Conservation (phyloP, 768 basidiomycete species). For the Rhodosporidiobolus sp. region DNA sequence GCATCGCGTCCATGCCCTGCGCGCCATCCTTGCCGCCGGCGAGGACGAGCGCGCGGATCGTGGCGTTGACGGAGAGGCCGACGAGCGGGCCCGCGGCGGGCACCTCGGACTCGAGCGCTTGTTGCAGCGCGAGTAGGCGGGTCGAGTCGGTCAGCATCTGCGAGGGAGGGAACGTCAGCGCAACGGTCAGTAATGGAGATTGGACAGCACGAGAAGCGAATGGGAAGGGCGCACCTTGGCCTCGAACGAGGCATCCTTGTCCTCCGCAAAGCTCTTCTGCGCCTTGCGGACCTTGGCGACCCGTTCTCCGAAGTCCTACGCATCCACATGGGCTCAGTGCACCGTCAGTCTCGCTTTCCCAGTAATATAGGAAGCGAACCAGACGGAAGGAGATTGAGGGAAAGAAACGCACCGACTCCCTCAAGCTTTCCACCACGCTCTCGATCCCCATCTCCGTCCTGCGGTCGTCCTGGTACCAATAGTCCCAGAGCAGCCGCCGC, state of each 20-base stretch:
- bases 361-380: no score
- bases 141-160: constrained; percentile 89
- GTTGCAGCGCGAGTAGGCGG: constrained; percentile 73
- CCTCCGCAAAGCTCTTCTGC: constrained; percentile 90
- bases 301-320: constrained; percentile 69
- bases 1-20: constrained; percentile 72
- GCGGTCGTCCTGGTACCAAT: constrained; percentile 96
- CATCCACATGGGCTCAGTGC: not conserved
- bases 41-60: constrained; percentile 70
- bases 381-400: not conserved
- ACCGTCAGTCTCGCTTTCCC: not conserved
- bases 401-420: constrained; percentile 57
- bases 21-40: constrained; percentile 78
- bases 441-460: constrained; percentile 89
- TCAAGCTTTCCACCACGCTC: constrained; percentile 73
- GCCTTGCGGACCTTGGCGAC: constrained; percentile 72
- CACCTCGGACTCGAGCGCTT: constrained; percentile 79
- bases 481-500: constrained; percentile 80
- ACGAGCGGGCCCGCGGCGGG: constrained; percentile 67
- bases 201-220: not conserved
- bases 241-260: constrained; percentile 86
- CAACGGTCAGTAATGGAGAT: not conserved
- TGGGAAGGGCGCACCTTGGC: constrained; percentile 35
- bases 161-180: no score
- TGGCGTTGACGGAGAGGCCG: constrained; percentile 80